Conservation (phyloP, 2,329 filamentous ascomycete species). For the Neonectria faginata region DNA sequence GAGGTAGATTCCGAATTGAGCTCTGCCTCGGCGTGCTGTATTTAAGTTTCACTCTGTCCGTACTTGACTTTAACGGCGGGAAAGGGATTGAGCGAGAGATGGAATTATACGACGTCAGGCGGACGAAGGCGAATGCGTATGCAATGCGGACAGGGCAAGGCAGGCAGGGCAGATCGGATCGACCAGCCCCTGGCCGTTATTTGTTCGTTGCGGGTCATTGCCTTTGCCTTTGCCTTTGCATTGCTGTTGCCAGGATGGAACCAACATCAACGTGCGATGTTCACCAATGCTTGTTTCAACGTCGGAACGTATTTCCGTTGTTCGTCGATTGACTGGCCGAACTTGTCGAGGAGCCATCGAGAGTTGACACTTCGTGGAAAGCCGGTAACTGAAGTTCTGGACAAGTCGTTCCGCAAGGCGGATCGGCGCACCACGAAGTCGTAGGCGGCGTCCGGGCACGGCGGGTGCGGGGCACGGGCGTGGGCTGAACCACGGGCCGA, state of each 20-base stretch:
- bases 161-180: constrained; percentile 20
- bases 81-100: background rate
- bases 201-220: constrained; percentile 11
- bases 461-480: constrained; percentile 1
- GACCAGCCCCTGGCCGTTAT: constrained; percentile 1
- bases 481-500: constrained; percentile 23
- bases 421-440: constrained; percentile 3
- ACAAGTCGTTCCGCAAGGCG: background rate
- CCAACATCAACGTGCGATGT: background rate
- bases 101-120: background rate
- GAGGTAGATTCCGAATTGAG: background rate
- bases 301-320: background rate
- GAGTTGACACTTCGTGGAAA: background rate
- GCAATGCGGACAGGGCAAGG: constrained; percentile 12
- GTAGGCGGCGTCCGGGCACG: constrained; percentile 15
- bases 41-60: background rate
- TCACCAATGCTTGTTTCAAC: constrained; percentile 16
- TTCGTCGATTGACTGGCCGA: background rate
- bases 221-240: constrained; percentile 10
- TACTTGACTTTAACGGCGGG: background rate
- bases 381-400: constrained; percentile 1
- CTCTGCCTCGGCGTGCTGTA: constrained; percentile 1
- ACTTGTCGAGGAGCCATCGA: background rate
- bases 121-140: constrained; percentile 16
- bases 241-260: constrained; percentile 5